phyloP scores from a whole-genome alignment of 2,329 filamentous ascomycete species.

The Penicillium brasilianum region DNA sequence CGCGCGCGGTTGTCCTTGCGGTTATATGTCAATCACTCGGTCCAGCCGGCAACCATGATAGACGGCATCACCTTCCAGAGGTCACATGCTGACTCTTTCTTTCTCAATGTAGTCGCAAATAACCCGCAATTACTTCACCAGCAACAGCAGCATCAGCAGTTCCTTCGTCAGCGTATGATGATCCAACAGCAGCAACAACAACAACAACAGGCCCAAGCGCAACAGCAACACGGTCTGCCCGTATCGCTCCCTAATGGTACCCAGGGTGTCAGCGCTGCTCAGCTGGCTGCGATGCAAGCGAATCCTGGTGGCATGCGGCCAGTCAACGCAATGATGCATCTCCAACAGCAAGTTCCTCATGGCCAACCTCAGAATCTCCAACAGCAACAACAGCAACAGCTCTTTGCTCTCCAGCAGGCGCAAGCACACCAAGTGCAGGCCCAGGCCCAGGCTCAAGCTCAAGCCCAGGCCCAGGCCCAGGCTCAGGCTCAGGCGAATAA shows the following conservation, averaged over 20 bases:
- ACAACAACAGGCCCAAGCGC: slow-evolving; percentile 40
- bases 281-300: slow-evolving; percentile 51
- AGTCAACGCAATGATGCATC: slow-evolving; percentile 46
- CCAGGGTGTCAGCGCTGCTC: slow-evolving; percentile 47
- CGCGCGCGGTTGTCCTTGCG: not conserved
- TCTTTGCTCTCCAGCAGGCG: slow-evolving; percentile 26
- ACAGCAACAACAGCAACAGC: slow-evolving; percentile 50
- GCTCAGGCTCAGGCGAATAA: slow-evolving; percentile 27
- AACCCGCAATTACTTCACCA: slow-evolving; percentile 54
- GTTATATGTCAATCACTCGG: not conserved
- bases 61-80: not conserved
- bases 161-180: slow-evolving; percentile 23
- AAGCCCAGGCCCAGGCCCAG: slow-evolving; percentile 22
- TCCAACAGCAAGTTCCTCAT: slow-evolving; percentile 49
- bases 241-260: slow-evolving; percentile 50
- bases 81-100: slow-evolving; percentile 19
- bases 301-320: slow-evolving; percentile 48
- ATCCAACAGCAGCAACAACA: slow-evolving; percentile 39
- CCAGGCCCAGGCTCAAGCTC: slow-evolving; percentile 27
- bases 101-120: slow-evolving; percentile 39
- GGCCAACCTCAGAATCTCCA: slow-evolving; percentile 50
- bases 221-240: slow-evolving; percentile 44
- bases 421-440: slow-evolving; percentile 33
- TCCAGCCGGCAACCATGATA: not conserved
- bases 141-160: slow-evolving; percentile 33